phyloP scores from a whole-genome alignment of 306 rosid species.

The Rubus parviflorus region DNA sequence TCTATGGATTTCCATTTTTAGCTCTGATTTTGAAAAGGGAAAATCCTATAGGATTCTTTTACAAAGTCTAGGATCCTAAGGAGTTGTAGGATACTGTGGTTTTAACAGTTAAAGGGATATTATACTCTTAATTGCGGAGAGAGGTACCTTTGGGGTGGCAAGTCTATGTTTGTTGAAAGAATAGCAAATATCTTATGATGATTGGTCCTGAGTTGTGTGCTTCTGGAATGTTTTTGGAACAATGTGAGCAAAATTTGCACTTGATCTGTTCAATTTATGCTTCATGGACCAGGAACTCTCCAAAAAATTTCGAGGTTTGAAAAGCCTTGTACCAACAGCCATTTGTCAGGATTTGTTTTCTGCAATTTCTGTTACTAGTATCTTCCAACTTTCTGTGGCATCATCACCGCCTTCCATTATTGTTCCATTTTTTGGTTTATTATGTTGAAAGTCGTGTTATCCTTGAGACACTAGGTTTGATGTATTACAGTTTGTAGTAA shows the following conservation, averaged over 20 bases:
- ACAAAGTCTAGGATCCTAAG: neutral
- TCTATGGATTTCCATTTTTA: neutral
- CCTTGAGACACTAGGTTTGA: neutral
- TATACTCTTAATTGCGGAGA: neutral
- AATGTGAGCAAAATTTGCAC: neutral
- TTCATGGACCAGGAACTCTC: neutral
- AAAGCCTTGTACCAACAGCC: neutral
- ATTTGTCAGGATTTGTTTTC: neutral
- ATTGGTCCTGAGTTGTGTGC: neutral
- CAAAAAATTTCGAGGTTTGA: neutral
- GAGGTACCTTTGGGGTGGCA: neutral
- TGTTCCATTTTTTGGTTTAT: neutral
- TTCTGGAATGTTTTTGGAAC: conserved; percentile 9
- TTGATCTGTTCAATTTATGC: neutral
- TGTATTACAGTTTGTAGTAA: neutral
- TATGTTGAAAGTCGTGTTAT: neutral
- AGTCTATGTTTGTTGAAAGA: neutral
- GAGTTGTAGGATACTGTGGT: neutral
- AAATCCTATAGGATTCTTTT: neutral
- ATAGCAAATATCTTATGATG: neutral
- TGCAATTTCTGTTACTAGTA: neutral
- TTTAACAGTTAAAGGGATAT: neutral
- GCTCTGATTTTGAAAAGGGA: neutral
- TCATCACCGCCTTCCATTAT: neutral
- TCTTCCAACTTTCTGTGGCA: neutral